Evolutionary conservation across 306 rosid genomes (phyloP), one percentile per base, ranked within the genome.

Genomic region (Hylodesmum podocarpum): DNA sequence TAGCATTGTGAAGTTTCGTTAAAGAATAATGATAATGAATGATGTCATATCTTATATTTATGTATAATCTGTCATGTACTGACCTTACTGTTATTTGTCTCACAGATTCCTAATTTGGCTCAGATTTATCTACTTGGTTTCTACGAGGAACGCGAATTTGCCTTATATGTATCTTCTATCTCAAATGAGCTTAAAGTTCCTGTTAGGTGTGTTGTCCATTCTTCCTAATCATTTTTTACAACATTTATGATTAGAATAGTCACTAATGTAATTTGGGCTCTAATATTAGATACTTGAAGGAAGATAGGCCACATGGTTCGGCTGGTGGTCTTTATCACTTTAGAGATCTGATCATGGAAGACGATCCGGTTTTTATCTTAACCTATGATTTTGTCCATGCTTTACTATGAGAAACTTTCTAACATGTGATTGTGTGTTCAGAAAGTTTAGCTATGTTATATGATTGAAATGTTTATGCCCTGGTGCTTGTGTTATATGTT

Each of bases 301-400:
- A 95, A 78, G 98, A 95, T 31, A 92, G 84, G 73, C 99, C 99
- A 33, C 98, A 89, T 72, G 99, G 97, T 73, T 95, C 99, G 39
- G 99, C 96, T 72, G 99, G 99, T 78, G 97, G 97, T 13, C 89
- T 95, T 63, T 89, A 92, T 75, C 89, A 86, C 81, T 95, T 95
- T 70, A 88, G 89, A 79, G 96, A 95, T 91, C 78, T 87, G 77
- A 89, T 95, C 87, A 89, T 92, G 98, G 98, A 95, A 87, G 97
- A 92, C 29, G 82, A 70, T 83, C 97, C 98, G 80, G 99, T 95
- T 80, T 61, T 57, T 63, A 14, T 64, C 73, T 81, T 65, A 51
- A 29, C 82, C 80, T 71, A 40, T 73, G 80, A 18, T 69, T 72
- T 46, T 73, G 29, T 66, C 36, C 53, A 68, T 44, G 24, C 41